A percentile compares a stretch with the other conserved stretches of the same genome.
Evolutionary conservation across 2,329 filamentous ascomycete species (phyloP).

Genomic region (Verticillium dahliae): DNA sequence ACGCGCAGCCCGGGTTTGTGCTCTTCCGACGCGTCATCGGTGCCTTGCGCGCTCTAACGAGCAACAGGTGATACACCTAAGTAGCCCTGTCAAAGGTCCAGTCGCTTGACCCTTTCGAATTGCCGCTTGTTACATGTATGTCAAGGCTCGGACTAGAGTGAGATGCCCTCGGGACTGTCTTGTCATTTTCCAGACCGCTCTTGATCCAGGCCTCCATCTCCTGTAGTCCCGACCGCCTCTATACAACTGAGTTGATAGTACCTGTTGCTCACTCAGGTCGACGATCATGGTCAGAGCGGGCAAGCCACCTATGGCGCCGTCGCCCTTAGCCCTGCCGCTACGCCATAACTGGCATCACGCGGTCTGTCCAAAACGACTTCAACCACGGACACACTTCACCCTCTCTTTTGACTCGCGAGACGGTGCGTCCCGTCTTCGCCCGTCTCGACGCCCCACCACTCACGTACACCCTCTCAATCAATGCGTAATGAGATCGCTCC

Average conservation of each 20-base stretch:
- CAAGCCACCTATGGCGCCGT: neutral
- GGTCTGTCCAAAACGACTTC: neutral
- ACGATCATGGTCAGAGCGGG: neutral
- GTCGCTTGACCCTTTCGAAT: too few relatives aligned
- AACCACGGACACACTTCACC: neutral
- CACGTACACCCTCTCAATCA: neutral
- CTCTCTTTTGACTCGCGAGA: neutral
- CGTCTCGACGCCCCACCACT: neutral
- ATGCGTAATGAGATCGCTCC: neutral
- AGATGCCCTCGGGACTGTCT: too few relatives aligned
- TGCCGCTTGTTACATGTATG: too few relatives aligned
- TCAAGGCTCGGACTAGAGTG: too few relatives aligned
- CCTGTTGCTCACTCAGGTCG: neutral
- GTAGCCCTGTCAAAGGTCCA: too few relatives aligned
- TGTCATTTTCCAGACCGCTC: too few relatives aligned
- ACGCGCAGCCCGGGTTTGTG: neutral
- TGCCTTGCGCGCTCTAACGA: too few relatives aligned
- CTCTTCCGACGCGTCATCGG: neutral
- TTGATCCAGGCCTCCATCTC: too few relatives aligned
- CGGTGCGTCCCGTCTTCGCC: conserved; percentile 2
- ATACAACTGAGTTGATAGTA: too few relatives aligned
- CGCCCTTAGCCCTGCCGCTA: neutral
- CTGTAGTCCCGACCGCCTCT: too few relatives aligned
- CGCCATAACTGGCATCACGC: neutral
- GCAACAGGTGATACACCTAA: too few relatives aligned